These are phyloP conservation scores for Mimosa pudica DNA, from an alignment of 306 rosid genomes.

Conservation along the genomic window DNA sequence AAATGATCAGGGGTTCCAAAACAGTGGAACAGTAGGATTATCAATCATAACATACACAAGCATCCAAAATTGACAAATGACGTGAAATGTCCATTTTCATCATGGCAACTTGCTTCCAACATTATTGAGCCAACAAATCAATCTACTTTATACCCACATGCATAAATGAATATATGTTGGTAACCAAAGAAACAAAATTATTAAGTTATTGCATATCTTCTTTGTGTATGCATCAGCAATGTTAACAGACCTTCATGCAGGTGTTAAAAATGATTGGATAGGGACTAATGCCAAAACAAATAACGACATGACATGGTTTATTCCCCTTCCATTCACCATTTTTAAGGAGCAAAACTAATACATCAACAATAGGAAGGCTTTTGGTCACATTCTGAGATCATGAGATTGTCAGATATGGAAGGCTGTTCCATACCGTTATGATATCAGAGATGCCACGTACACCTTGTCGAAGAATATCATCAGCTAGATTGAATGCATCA, in stretches of 20 bases:
- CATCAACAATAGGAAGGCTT: conserved; percentile 5
- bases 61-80: background rate
- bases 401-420: background rate
- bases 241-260: background rate
- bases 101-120: background rate
- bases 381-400: conserved; percentile 16
- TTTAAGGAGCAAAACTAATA: background rate
- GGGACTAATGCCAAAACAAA: conserved; percentile 14
- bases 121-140: conserved; percentile 8
- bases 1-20: conserved; percentile 10
- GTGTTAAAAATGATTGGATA: conserved; percentile 8
- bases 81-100: background rate
- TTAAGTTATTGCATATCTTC: background rate
- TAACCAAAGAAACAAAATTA: background rate
- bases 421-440: conserved; percentile 60
- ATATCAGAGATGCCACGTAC: conserved; percentile 92
- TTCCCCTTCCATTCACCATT: conserved; percentile 1
- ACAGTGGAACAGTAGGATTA: conserved; percentile 2
- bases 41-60: conserved; percentile 11
- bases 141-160: conserved; percentile 1
- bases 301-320: conserved; percentile 7
- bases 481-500: conserved; percentile 89
- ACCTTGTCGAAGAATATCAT: conserved; percentile 89
- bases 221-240: background rate
- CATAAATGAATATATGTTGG: background rate